Evolutionary conservation across 225 moss, liverwort and hornwort genomes (phyloP), one percentile per base, ranked within the genome.

Genomic region (Lunularia cruciata): DNA sequence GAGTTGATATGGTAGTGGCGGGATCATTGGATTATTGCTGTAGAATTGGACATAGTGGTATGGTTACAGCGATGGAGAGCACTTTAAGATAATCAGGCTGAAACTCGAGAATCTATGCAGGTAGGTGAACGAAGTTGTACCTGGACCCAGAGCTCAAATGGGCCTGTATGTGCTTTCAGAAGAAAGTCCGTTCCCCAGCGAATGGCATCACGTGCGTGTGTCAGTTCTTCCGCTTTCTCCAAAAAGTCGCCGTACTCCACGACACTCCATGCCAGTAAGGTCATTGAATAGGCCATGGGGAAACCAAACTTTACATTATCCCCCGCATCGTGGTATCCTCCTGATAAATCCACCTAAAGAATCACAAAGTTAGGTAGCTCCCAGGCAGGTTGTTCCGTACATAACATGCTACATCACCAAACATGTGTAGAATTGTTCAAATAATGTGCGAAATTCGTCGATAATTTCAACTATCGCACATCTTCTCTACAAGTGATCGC

Each of bases 261-360:
- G n/a, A 81, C 67, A 34, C 81, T 76, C 84, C 84, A 84, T 3
- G 84, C 66, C 49, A 84, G 36, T 13, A 75, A 33, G 23, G 84
- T 84, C 19, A 78, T 53, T 5, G 84, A 63, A 69, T 72, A 84
- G 23, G 81, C 80, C 76, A 84, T 16, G 5, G 83, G 83, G 52
- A 84, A 67, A 34, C 82, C 82, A 47, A 85, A 85, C 69, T 85
- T 85, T 8, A 85, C 79, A 42, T 85, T 79, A 42, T 85, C 85
- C 18, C 85, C 85, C n/a, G 85, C 85, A 42, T 85, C 85, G 46
- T 82, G 69, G 67, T 85, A 85, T 15, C 85, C 85, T 49, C 85
- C 85, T 53, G 78, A 73, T 65, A 85, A 73, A 65, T 85, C 81
- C 37, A 82, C 79, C 85, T 85, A 74, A 63, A 72, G 42, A 73